A percentile compares a stretch with the other conserved stretches of the same genome.
These are phyloP conservation scores for Ballota nigra DNA, from an alignment of 257 asterid species.

Conservation along the genomic window DNA sequence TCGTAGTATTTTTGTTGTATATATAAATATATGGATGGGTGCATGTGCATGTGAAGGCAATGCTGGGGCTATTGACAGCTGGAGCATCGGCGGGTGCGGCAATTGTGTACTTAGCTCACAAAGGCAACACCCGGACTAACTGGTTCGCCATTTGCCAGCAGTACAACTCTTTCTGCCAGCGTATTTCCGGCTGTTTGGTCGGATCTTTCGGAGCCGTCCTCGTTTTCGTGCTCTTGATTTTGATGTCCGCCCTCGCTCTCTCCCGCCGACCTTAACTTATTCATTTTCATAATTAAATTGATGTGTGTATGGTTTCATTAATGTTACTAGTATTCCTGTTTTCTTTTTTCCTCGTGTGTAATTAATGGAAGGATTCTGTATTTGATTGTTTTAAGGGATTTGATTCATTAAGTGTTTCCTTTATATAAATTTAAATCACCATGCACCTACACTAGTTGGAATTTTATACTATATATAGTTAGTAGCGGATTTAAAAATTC, in stretches of 20 bases:
- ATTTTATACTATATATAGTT: too few species aligned
- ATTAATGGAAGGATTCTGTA: too few species aligned
- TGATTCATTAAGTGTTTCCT: too few species aligned
- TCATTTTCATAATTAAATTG: neutral
- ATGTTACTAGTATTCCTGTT: too few species aligned
- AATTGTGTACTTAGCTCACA: slow-evolving; percentile 80
- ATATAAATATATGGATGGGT: neutral
- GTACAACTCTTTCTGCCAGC: slow-evolving; percentile 62
- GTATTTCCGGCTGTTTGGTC: slow-evolving; percentile 63
- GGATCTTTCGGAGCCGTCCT: slow-evolving; percentile 61
- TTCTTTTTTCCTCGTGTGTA: too few species aligned
- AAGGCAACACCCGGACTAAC: slow-evolving; percentile 59
- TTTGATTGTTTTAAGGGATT: too few species aligned
- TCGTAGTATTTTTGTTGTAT: too few species aligned
- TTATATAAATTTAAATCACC: too few species aligned
- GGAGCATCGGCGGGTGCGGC: slow-evolving; percentile 88
- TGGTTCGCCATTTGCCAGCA: slow-evolving; percentile 87
- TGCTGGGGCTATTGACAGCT: slow-evolving; percentile 53
- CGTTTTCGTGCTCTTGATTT: slow-evolving; percentile 41
- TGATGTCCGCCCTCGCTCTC: slow-evolving; percentile 49
- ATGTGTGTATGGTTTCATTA: neutral
- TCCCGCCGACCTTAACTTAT: slow-evolving; percentile 42
- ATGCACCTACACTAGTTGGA: too few species aligned
- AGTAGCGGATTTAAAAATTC: too few species aligned
- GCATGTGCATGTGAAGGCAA: slow-evolving; percentile 37